phyloP scores from a whole-genome alignment of 768 basidiomycete genomes.

The Suillus americanus region DNA sequence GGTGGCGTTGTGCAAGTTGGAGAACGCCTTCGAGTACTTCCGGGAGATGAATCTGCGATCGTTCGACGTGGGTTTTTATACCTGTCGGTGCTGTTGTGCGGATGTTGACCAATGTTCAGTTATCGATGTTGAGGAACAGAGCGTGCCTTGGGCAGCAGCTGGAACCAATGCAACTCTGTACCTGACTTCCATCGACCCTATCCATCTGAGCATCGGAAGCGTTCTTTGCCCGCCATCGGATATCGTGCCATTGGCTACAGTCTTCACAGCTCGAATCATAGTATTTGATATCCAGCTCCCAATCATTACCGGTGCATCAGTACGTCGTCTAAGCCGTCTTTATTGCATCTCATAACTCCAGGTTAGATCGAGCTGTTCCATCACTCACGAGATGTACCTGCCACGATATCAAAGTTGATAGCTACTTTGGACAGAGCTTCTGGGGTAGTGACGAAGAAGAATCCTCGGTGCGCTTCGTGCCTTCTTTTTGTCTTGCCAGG shows the following conservation, averaged over 20 bases:
- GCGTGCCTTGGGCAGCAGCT: conserved; percentile 83
- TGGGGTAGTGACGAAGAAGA: conserved; percentile 70
- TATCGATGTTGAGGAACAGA: conserved; percentile 80
- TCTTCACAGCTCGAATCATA: conserved; percentile 86
- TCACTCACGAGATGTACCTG: conserved; percentile 91
- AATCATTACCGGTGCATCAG: conserved; percentile 83
- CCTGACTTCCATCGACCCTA: conserved; percentile 79
- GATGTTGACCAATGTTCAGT: conserved; percentile 42
- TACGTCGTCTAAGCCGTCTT: conserved; percentile 32
- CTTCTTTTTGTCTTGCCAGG: background rate
- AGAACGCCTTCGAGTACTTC: conserved; percentile 81
- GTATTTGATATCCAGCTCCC: conserved; percentile 92
- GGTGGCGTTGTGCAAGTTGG: conserved; percentile 92
- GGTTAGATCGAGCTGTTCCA: conserved; percentile 88
- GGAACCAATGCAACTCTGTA: conserved; percentile 89
- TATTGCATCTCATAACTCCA: background rate
- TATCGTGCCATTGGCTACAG: conserved; percentile 71
- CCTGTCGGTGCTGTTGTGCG: background rate
- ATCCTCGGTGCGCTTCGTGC: conserved; percentile 67
- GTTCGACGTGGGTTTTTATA: conserved; percentile 56
- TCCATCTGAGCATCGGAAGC: conserved; percentile 83
- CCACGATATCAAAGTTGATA: conserved; percentile 79
- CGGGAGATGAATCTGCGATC: conserved; percentile 86
- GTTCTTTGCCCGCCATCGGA: conserved; percentile 79
- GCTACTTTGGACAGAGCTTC: conserved; percentile 75